Evolutionary conservation across 306 rosid genomes (phyloP).

Genomic region (Benincasa hispida): DNA sequence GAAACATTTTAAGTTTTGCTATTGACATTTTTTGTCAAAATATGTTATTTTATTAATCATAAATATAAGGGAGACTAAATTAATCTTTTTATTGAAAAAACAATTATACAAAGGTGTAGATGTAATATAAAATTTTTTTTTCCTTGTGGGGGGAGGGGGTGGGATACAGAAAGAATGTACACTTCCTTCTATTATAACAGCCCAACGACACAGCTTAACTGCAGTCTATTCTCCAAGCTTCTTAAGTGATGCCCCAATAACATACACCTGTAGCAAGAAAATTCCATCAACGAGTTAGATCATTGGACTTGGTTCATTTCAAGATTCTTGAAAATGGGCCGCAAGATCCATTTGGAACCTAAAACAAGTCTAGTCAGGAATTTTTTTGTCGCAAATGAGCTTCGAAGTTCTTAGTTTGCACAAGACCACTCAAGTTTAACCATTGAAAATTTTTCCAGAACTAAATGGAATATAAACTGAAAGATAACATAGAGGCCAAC

Average conservation of each 20-base stretch:
- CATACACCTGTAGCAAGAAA: slow-evolving; percentile 72
- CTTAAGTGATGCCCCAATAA: slow-evolving; percentile 90
- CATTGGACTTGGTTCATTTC: not conserved
- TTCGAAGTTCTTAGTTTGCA: not conserved
- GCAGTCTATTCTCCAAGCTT: slow-evolving; percentile 95
- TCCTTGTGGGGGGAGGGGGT: not conserved
- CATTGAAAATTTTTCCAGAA: not conserved
- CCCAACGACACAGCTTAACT: slow-evolving; percentile 84
- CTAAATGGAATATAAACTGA: not conserved
- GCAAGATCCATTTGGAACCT: not conserved
- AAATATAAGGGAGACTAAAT: not conserved
- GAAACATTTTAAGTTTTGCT: not conserved
- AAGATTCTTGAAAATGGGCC: not conserved
- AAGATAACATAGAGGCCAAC: not conserved
- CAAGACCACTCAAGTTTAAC: not conserved
- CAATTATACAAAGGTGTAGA: slow-evolving; percentile 10
- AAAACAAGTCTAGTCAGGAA: not conserved
- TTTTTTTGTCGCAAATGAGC: not conserved
- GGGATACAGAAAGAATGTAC: slow-evolving; percentile 46
- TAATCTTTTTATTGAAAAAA: not conserved
- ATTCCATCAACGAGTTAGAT: not conserved
- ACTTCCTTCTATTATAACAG: slow-evolving; percentile 41
- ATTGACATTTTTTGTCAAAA: not conserved
- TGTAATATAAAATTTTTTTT: not conserved
- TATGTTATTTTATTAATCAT: not conserved